Conservation (phyloP, 352 stramenopile genomes). For the Elongisporangium anandrum region DNA sequence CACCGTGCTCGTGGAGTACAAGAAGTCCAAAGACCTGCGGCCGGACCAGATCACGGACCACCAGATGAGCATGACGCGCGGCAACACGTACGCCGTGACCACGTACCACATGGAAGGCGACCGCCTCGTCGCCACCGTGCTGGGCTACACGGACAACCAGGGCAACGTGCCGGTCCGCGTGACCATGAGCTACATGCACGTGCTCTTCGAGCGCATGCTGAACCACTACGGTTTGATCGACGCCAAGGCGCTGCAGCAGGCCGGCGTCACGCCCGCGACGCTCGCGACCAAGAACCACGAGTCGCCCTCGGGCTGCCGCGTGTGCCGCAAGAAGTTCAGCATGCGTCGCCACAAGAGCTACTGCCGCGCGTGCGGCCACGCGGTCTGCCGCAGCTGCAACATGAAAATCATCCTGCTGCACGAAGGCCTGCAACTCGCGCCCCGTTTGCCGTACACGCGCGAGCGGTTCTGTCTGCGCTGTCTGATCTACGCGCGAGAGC, state of each 20-base stretch:
- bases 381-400: slow-evolving; percentile 17
- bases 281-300: slow-evolving; percentile 5
- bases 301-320: background rate
- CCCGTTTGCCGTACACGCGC: slow-evolving; percentile 1
- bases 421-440: background rate
- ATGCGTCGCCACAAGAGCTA: slow-evolving; percentile 13
- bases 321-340: slow-evolving; percentile 15
- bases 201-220: slow-evolving; percentile 20
- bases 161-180: slow-evolving; percentile 7
- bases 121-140: slow-evolving; percentile 1
- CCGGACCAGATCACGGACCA: slow-evolving; percentile 12
- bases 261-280: no score
- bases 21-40: no score
- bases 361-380: slow-evolving; percentile 9
- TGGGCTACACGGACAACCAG: no score
- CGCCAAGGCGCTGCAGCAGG: slow-evolving; percentile 18
- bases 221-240: slow-evolving; percentile 21
- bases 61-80: slow-evolving; percentile 4
- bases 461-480: slow-evolving; percentile 16
- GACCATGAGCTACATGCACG: slow-evolving; percentile 19
- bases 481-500: slow-evolving; percentile 10
- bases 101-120: slow-evolving; percentile 9
- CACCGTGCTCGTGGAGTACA: no score
- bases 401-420: slow-evolving; percentile 12
- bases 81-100: no score